Conservation (phyloP, 805 yeast genomes). For the Metschnikowia drakensbergensis region DNA sequence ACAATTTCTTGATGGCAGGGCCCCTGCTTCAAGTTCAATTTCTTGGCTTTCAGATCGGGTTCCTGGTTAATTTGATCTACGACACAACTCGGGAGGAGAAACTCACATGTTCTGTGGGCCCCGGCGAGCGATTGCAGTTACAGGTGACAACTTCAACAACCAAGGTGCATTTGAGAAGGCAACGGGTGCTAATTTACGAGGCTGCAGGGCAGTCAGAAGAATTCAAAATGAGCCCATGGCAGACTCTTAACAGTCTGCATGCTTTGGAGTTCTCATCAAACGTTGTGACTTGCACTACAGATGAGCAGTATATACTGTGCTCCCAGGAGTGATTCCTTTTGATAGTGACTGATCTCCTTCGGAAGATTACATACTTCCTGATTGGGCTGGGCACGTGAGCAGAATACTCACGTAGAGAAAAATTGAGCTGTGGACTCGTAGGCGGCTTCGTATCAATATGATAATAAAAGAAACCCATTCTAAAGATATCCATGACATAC, state of each 20-base stretch:
- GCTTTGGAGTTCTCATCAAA: slow-evolving; percentile 1
- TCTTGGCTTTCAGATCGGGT: slow-evolving; percentile 4
- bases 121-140: slow-evolving; percentile 14
- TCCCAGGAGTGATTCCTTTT: too few species aligned
- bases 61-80: background rate
- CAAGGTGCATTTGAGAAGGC: slow-evolving; percentile 3
- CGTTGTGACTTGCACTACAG: slow-evolving; percentile 1
- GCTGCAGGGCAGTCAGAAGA: background rate
- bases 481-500: too few species aligned
- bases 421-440: too few species aligned
- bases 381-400: too few species aligned
- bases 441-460: too few species aligned
- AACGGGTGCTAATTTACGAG: background rate
- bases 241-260: background rate
- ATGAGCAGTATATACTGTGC: background rate
- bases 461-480: too few species aligned
- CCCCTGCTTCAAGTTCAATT: slow-evolving; percentile 4
- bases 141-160: slow-evolving; percentile 7
- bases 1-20: background rate
- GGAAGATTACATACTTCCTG: background rate
- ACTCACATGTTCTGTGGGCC: slow-evolving; percentile 10
- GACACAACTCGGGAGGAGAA: slow-evolving; percentile 10
- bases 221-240: background rate
- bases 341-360: background rate
- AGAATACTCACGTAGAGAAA: too few species aligned